Evolutionary conservation across 495 filamentous ascomycete genomes (phyloP).

Genomic region (Penicillium egyptiacum): DNA sequence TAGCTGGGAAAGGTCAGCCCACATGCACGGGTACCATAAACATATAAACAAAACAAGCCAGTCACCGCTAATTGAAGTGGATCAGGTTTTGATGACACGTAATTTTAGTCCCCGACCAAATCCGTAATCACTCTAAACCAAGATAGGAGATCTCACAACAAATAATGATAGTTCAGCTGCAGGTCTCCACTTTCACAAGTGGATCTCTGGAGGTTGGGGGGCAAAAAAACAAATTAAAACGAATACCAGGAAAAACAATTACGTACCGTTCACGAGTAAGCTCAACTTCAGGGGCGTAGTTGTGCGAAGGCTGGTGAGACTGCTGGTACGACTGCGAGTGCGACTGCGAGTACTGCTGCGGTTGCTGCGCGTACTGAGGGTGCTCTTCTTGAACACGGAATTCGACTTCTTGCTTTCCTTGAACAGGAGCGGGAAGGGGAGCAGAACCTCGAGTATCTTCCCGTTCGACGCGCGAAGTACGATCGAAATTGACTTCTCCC

Average conservation of each 20-base stretch:
- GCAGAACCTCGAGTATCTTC: constrained; percentile 77
- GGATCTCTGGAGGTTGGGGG: constrained; percentile 7
- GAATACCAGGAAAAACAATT: constrained; percentile 9
- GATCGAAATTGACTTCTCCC: constrained; percentile 82
- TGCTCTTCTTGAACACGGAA: constrained; percentile 64
- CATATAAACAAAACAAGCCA: constrained; percentile 33
- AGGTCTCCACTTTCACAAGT: neutral
- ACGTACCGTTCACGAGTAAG: constrained; percentile 57
- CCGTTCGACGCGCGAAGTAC: constrained; percentile 81
- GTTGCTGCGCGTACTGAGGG: constrained; percentile 31
- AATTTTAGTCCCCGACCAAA: constrained; percentile 40
- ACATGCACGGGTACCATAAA: constrained; percentile 24
- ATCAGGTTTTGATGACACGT: constrained; percentile 40
- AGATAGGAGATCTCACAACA: constrained; percentile 26
- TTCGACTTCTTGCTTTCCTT: constrained; percentile 78
- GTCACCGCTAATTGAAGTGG: constrained; percentile 38
- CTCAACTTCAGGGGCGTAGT: constrained; percentile 51
- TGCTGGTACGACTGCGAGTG: constrained; percentile 2
- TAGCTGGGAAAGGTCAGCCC: constrained; percentile 37
- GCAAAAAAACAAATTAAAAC: constrained; percentile 9
- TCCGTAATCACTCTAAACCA: constrained; percentile 28
- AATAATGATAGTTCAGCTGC: constrained; percentile 20
- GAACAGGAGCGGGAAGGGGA: constrained; percentile 65
- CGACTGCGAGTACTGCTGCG: constrained; percentile 11
- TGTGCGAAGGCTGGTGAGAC: constrained; percentile 12